Conservation (phyloP, 495 filamentous ascomycete genomes). For the Daldinia loculata region DNA sequence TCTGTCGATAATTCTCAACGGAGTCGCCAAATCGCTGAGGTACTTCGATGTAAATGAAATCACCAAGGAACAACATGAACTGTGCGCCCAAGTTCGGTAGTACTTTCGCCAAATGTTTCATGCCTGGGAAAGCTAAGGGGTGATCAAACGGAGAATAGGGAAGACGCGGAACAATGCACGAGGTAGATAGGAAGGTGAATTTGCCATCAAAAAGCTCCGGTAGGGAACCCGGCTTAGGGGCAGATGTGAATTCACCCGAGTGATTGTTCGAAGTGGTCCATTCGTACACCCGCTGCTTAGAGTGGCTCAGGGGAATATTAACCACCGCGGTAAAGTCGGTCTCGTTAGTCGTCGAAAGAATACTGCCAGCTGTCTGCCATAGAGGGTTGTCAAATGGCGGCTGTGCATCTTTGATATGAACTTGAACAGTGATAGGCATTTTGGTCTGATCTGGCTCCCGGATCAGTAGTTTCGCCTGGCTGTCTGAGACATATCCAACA, state of each 20-base stretch:
- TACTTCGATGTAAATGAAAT: constrained; percentile 98
- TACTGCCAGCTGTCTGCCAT: constrained; percentile 73
- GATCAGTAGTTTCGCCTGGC: constrained; percentile 80
- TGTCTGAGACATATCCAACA: constrained; percentile 84
- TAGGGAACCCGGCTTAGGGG: constrained; percentile 66
- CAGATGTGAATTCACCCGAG: constrained; percentile 76
- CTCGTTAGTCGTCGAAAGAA: constrained; percentile 70
- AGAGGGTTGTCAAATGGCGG: constrained; percentile 56
- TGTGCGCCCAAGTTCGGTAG: constrained; percentile 71
- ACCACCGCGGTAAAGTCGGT: constrained; percentile 84
- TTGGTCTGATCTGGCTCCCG: constrained; percentile 80
- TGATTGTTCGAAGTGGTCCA: constrained; percentile 86
- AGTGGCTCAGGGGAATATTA: constrained; percentile 60
- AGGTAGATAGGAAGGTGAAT: constrained; percentile 89
- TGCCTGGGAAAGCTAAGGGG: constrained; percentile 80
- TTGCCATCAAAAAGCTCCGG: constrained; percentile 63
- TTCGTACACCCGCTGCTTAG: constrained; percentile 72
- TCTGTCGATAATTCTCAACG: constrained; percentile 79
- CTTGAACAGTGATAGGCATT: constrained; percentile 75
- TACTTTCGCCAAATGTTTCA: constrained; percentile 71
- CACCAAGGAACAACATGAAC: constrained; percentile 99
- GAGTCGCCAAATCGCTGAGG: constrained; percentile 77
- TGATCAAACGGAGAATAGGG: constrained; percentile 86
- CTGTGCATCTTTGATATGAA: constrained; percentile 58
- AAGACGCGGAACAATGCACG: constrained; percentile 88